Percentiles rank a stretch among this genome's conserved stretches.
Evolutionary conservation across 257 asterid genomes (phyloP).

Genomic region (Solanum pennellii): DNA sequence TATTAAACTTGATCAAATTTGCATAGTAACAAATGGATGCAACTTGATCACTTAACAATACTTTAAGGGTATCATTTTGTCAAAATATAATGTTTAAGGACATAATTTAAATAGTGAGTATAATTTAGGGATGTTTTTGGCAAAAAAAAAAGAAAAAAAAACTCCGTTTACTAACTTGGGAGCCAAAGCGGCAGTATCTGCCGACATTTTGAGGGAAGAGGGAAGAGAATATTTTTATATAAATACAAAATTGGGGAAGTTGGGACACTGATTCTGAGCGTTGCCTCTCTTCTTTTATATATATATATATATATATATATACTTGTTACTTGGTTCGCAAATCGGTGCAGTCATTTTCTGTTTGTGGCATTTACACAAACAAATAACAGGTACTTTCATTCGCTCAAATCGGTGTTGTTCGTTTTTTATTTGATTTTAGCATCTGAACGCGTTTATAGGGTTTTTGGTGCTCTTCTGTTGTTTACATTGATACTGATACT

Average conservation of each 20-base stretch:
- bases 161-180: background rate
- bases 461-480: background rate
- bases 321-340: too few relatives aligned
- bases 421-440: background rate
- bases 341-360: background rate
- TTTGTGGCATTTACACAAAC: background rate
- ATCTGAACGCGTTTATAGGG: background rate
- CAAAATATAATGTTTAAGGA: background rate
- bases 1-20: background rate
- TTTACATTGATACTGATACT: background rate
- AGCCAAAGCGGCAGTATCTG: background rate
- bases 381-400: background rate
- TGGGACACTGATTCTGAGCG: background rate
- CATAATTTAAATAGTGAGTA: background rate
- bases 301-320: too few relatives aligned
- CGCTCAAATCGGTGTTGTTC: background rate
- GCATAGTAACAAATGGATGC: background rate
- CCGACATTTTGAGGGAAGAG: background rate
- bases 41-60: background rate
- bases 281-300: background rate
- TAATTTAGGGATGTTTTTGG: background rate
- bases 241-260: background rate
- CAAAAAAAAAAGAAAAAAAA: background rate
- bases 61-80: background rate
- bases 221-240: background rate